Conservation (phyloP, 495 filamentous ascomycete species). For the Penicillium atrosanguineum region DNA sequence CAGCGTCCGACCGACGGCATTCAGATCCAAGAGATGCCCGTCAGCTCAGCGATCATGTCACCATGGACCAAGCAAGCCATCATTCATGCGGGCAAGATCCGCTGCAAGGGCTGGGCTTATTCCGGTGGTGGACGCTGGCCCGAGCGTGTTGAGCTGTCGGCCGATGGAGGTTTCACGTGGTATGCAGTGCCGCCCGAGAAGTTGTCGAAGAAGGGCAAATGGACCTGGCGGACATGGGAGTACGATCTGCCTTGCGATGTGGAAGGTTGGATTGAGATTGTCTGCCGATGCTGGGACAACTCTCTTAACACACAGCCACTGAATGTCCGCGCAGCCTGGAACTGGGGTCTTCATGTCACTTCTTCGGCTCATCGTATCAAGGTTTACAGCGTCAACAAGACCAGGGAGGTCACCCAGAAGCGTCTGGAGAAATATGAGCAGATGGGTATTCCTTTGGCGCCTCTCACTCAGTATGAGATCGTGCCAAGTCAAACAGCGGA, state of each 20-base stretch:
- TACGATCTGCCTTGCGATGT: conserved; percentile 39
- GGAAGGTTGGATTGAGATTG: conserved; percentile 45
- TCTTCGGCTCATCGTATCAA: conserved; percentile 62
- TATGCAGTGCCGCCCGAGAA: conserved; percentile 32
- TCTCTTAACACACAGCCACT: conserved; percentile 42
- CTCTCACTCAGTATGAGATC: conserved; percentile 49
- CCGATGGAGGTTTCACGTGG: conserved; percentile 43
- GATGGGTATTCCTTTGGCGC: conserved; percentile 42
- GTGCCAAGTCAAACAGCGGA: conserved; percentile 44
- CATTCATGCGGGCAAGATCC: conserved; percentile 33
- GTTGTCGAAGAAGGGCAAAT: conserved; percentile 35
- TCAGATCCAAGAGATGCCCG: conserved; percentile 51
- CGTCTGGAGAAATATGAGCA: conserved; percentile 50
- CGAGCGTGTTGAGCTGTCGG: conserved; percentile 43
- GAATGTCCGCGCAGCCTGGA: conserved; percentile 41
- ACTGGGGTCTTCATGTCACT: conserved; percentile 67
- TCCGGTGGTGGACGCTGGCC: conserved; percentile 46
- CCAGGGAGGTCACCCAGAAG: conserved; percentile 42
- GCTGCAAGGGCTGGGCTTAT: conserved; percentile 46
- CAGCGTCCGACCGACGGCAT: conserved; percentile 33
- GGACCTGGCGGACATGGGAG: conserved; percentile 42
- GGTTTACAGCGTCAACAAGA: conserved; percentile 62
- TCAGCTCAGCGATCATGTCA: conserved; percentile 46
- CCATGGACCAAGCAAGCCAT: conserved; percentile 31
- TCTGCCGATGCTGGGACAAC: conserved; percentile 44